Base-by-base conservation (phyloP, 805 yeast species). In the Suhomyces emberorum region DNA sequence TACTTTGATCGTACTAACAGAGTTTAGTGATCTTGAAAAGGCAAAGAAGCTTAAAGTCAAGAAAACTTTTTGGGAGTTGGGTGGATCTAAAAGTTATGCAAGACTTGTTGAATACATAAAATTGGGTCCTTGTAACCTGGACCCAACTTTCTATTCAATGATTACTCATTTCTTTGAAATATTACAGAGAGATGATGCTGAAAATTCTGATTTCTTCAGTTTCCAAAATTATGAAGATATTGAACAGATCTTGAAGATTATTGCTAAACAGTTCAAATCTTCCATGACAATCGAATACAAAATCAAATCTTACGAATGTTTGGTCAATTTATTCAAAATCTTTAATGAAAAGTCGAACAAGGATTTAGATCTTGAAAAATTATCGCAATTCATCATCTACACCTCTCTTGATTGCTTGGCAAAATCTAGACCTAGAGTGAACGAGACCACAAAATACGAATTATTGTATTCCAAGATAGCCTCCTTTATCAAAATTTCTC, bases 101-200 rank as follows among this genome's bases (percentile, higher is more conserved):
- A 64, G 69, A 39, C 49, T 83, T 8, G 30, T 64, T 1, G 70
- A 60, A 0, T 70, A 80, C 43, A 46, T 83, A 15, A 60, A 60
- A 9, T 42, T 77, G 10, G 83, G 88, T 0, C 74, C 77, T 2
- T 64, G 80, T 31, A 68, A 66, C 33, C 77, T 84, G 34, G 61
- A 65, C 19, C 72, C 79, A 0, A 44, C 59, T 0, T 81, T 77
- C 49, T 83, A 76, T 45, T 38, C 41, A 2, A 32, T 49, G 7
- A 33, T 68, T 14, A 34, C 36, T 2, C 37, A 45, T 1, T 49
- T 67, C 20, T 55, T 67, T 21, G 34, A 36, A 10, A 29, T 16
- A 25, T 28, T 21, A 7, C 21, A 22, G 30, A 29, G 26, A 36
- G 28, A 10, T 7, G 4, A 11, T 17, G 8, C 38, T 1, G 45